These are phyloP conservation scores for Oenanthe sinensis DNA, from an alignment of 129 eudicot species.

Conservation along the genomic window DNA sequence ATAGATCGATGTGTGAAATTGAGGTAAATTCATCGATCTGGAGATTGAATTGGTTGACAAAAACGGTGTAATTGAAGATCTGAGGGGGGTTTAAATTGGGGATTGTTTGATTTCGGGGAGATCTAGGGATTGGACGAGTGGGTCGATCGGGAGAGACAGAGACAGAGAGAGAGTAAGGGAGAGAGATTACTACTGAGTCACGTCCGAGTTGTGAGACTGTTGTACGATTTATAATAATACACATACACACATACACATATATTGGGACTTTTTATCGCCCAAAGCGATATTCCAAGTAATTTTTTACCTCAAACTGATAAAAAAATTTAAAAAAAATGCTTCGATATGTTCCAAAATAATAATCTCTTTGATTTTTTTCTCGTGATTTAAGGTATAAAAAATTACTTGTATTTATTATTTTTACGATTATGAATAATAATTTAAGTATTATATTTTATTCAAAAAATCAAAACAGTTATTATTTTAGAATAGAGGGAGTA, in stretches of 20 bases:
- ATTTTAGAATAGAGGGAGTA: too few relatives aligned
- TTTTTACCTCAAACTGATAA: too few relatives aligned
- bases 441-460: too few relatives aligned
- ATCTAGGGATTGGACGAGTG: neutral
- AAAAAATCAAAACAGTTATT: too few relatives aligned
- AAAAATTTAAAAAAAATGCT: too few relatives aligned
- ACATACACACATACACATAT: too few relatives aligned
- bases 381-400: too few relatives aligned
- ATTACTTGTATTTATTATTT: too few relatives aligned
- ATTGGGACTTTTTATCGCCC: neutral
- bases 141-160: neutral
- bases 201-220: neutral
- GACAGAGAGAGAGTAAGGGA: neutral
- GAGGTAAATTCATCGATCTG: neutral
- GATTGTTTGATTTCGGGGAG: neutral
- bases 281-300: neutral
- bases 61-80: neutral
- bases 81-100: neutral
- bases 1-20: conserved; percentile 11
- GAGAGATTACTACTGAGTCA: conserved; percentile 2
- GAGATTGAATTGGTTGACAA: neutral
- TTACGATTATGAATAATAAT: too few relatives aligned
- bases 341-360: too few relatives aligned
- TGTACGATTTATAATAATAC: neutral
- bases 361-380: too few relatives aligned